These are phyloP conservation scores for Phytophthora uliginosa DNA, from an alignment of 352 stramenopile genomes.

Conservation along the genomic window DNA sequence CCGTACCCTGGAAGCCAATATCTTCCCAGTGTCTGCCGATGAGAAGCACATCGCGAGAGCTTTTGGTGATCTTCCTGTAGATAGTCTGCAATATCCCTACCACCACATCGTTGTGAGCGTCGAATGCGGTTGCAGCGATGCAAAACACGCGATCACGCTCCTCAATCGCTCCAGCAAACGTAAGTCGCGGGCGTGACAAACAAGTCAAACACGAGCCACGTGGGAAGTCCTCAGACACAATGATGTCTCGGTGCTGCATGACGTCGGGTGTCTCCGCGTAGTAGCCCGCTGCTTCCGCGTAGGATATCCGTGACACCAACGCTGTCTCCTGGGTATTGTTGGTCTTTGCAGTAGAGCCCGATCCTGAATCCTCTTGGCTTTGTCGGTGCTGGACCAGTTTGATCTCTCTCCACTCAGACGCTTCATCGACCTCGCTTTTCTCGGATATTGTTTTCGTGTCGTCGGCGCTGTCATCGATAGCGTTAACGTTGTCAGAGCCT, in stretches of 20 bases:
- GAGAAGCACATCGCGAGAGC: constrained; percentile 47
- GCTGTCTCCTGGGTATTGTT: constrained; percentile 12
- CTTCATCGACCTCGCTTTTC: constrained; percentile 30
- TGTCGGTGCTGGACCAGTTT: constrained; percentile 45
- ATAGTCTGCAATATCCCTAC: constrained; percentile 74
- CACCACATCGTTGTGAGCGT: constrained; percentile 57
- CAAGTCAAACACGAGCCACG: constrained; percentile 67
- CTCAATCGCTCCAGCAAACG: constrained; percentile 61
- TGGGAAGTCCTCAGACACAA: constrained; percentile 68
- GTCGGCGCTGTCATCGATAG: constrained; percentile 14
- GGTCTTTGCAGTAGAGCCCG: neutral
- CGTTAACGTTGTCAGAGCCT: constrained; percentile 2
- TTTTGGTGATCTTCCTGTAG: constrained; percentile 59
- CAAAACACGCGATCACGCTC: constrained; percentile 85
- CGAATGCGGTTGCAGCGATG: constrained; percentile 63
- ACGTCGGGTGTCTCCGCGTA: constrained; percentile 54
- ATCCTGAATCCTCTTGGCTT: constrained; percentile 4
- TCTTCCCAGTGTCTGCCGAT: constrained; percentile 87
- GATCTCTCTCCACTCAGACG: constrained; percentile 72
- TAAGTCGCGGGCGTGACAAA: constrained; percentile 61
- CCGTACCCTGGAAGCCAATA: constrained; percentile 91
- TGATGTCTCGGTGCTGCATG: constrained; percentile 54
- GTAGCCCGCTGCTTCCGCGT: constrained; percentile 53
- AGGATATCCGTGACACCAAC: constrained; percentile 44
- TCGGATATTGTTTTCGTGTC: constrained; percentile 24